Conservation (phyloP, 768 basidiomycete genomes). For the Hortiboletus flavorubellus region DNA sequence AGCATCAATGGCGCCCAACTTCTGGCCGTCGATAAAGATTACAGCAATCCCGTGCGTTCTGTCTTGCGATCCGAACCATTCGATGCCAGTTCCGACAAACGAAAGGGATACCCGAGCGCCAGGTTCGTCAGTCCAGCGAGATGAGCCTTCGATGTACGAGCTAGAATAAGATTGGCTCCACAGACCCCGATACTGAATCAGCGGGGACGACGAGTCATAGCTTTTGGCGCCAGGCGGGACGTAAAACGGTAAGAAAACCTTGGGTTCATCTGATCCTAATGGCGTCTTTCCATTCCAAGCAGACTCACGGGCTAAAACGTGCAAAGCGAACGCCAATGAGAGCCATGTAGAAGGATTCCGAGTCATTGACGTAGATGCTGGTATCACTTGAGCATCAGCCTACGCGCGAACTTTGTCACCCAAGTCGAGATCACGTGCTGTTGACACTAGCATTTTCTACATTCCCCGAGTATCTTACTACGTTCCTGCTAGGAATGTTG, state of each 20-base stretch:
- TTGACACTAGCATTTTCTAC: slow-evolving; percentile 4
- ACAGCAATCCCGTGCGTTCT: slow-evolving; percentile 50
- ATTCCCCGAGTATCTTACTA: slow-evolving; percentile 13
- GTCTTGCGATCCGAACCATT: slow-evolving; percentile 70
- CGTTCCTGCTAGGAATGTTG: slow-evolving; percentile 26
- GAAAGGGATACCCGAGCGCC: slow-evolving; percentile 52
- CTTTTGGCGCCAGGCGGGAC: slow-evolving; percentile 69
- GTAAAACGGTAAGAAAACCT: slow-evolving; percentile 64
- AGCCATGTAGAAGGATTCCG: background rate
- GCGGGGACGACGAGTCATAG: slow-evolving; percentile 66
- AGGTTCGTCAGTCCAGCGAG: slow-evolving; percentile 46
- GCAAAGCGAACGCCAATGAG: slow-evolving; percentile 4
- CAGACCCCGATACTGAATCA: slow-evolving; percentile 57
- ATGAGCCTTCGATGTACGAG: slow-evolving; percentile 47
- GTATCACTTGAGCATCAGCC: too few relatives aligned
- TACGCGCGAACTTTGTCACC: background rate
- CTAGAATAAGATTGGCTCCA: slow-evolving; percentile 57
- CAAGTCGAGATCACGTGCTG: slow-evolving; percentile 22
- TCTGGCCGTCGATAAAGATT: slow-evolving; percentile 57
- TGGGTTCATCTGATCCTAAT: slow-evolving; percentile 43
- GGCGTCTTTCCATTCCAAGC: slow-evolving; percentile 70
- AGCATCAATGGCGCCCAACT: slow-evolving; percentile 43
- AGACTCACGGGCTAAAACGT: slow-evolving; percentile 31
- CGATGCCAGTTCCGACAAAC: slow-evolving; percentile 72
- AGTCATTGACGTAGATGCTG: slow-evolving; percentile 6